A percentile compares a stretch with the other conserved stretches of the same genome.
phyloP scores from a whole-genome alignment of 257 asterid genomes.

The Ophiorrhiza pumila region DNA sequence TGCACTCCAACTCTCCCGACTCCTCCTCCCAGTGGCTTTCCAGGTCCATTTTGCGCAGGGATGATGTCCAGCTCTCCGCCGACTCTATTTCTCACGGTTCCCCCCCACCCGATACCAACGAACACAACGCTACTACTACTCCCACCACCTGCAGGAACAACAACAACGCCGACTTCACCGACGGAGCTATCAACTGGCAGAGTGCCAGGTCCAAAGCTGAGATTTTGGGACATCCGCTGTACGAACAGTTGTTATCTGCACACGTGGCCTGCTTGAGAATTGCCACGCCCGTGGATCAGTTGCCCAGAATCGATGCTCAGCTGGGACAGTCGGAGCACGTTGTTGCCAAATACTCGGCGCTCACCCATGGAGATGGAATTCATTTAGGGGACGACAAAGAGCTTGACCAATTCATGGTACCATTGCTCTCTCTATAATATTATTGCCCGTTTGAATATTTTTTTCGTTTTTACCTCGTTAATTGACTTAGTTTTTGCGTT shows the following conservation, averaged over 20 bases:
- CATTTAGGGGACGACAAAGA: constrained; percentile 45
- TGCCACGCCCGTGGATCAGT: constrained; percentile 86
- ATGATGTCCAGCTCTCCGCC: constrained; percentile 29
- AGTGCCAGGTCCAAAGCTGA: constrained; percentile 55
- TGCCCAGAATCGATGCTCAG: constrained; percentile 74
- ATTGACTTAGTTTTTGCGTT: too few relatives aligned
- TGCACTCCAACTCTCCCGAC: constrained; percentile 47
- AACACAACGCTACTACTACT: constrained; percentile 9
- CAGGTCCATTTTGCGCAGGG: constrained; percentile 32
- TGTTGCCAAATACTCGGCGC: constrained; percentile 45
- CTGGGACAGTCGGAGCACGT: constrained; percentile 68
- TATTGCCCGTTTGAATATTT: too few relatives aligned
- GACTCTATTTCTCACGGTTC: constrained; percentile 39
- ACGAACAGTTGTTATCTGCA: constrained; percentile 66
- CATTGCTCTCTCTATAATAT: neutral
- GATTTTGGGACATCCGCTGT: constrained; percentile 57
- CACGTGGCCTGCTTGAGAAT: constrained; percentile 73
- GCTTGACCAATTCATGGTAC: constrained; percentile 73
- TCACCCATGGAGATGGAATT: constrained; percentile 48
- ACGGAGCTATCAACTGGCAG: constrained; percentile 55
- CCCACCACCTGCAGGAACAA: constrained; percentile 18
- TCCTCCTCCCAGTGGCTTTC: constrained; percentile 51
- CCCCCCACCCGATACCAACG: constrained; percentile 33
- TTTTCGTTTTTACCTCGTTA: neutral
- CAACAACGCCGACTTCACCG: constrained; percentile 29